Percentiles rank a stretch among this genome's conserved stretches.
Evolutionary conservation across 2,329 filamentous ascomycete genomes (phyloP).

Genomic region (Pseudogymnoascus sp.): DNA sequence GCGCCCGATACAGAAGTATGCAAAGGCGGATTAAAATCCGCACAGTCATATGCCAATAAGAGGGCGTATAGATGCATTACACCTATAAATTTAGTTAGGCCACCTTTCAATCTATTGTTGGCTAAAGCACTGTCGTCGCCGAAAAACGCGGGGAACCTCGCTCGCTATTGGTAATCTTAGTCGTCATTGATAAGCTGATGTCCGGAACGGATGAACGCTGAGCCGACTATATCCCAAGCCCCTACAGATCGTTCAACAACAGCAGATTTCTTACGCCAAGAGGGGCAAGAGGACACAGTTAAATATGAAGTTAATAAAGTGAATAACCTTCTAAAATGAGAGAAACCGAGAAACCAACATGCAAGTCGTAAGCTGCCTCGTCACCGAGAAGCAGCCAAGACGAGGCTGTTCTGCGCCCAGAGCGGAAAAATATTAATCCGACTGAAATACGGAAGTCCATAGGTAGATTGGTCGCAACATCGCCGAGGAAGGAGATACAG

Average conservation of each 20-base stretch:
- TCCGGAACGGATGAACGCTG: not conserved
- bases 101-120: not conserved
- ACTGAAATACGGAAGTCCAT: constrained; percentile 1
- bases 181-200: constrained; percentile 2
- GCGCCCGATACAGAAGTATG: not conserved
- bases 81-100: not conserved
- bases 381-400: not conserved
- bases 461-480: not conserved
- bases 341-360: too few species aligned
- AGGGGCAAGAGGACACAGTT: not conserved
- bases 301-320: not conserved
- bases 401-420: not conserved
- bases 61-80: not conserved
- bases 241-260: not conserved
- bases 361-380: not conserved
- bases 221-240: not conserved
- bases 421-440: not conserved
- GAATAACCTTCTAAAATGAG: not conserved
- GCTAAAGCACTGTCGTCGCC: not conserved
- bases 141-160: constrained; percentile 3
- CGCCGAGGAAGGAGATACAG: not conserved
- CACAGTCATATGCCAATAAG: not conserved
- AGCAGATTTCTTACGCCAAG: not conserved
- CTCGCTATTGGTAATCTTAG: not conserved
- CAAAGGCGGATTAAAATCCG: not conserved